Conservation (phyloP, 441 rosid species). For the Corymbia calophylla region DNA sequence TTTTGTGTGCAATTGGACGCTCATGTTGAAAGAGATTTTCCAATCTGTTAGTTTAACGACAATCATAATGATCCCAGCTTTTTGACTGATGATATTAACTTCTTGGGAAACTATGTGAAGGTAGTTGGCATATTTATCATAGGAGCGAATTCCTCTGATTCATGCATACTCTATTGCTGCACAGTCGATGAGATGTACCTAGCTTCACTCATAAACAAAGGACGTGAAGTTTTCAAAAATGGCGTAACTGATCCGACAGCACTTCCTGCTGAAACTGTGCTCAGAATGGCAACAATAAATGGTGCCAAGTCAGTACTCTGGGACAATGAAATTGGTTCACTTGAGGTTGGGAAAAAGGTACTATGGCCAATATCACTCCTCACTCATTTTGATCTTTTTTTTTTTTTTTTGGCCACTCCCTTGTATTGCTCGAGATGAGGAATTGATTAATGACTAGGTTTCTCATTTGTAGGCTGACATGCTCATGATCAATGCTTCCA, state of each 20-base stretch:
- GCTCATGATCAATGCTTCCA: slow-evolving; percentile 43
- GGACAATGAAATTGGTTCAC: slow-evolving; percentile 71
- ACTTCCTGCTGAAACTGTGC: slow-evolving; percentile 56
- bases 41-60: background rate
- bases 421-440: background rate
- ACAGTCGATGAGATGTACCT: slow-evolving; percentile 76
- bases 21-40: background rate
- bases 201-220: slow-evolving; percentile 70
- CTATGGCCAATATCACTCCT: background rate
- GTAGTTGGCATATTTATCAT: background rate
- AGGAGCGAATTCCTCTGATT: background rate
- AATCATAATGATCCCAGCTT: background rate
- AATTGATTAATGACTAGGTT: background rate
- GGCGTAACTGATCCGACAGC: slow-evolving; percentile 65
- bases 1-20: background rate
- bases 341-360: slow-evolving; percentile 71
- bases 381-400: background rate
- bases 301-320: slow-evolving; percentile 69
- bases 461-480: slow-evolving; percentile 49
- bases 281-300: slow-evolving; percentile 57
- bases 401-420: background rate
- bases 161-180: background rate
- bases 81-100: background rate
- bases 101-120: background rate
- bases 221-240: slow-evolving; percentile 34